Evolutionary conservation across 352 stramenopile species (phyloP).

Genomic region (Phytopythium chamaehyphon): DNA sequence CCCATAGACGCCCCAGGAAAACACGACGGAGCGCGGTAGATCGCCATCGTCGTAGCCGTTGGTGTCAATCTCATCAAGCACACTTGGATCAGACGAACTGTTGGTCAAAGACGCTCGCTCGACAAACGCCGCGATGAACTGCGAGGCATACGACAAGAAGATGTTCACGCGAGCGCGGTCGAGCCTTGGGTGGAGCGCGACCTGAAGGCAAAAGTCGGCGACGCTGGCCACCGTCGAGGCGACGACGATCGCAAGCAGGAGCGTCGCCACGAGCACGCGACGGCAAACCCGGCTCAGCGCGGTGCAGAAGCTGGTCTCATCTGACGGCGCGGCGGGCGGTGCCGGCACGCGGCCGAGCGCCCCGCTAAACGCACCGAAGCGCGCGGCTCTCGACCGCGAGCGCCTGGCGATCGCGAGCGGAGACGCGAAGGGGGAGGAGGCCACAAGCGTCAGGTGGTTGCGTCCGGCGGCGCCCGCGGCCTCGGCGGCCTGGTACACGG

Average conservation of each 20-base stretch:
- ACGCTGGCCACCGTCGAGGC: conserved; percentile 56
- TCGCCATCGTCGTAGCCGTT: conserved; percentile 14
- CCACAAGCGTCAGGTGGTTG: conserved; percentile 50
- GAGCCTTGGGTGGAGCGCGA: conserved; percentile 61
- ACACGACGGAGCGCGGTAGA: conserved; percentile 45
- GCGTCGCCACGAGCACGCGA: conserved; percentile 26
- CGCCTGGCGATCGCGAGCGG: neutral
- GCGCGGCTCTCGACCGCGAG: neutral
- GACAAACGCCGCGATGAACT: conserved; percentile 50
- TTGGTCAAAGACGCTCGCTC: neutral
- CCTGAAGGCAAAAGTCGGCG: conserved; percentile 65
- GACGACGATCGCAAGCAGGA: conserved; percentile 48
- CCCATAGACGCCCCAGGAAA: conserved; percentile 48
- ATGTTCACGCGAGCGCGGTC: conserved; percentile 66
- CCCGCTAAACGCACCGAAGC: neutral
- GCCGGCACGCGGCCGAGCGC: conserved; percentile 2
- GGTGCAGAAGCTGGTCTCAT: conserved; percentile 10
- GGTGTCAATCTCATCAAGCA: conserved; percentile 41
- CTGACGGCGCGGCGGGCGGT: conserved; percentile 6
- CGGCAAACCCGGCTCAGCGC: conserved; percentile 12
- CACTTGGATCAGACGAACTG: conserved; percentile 14
- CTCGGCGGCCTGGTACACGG: conserved; percentile 40
- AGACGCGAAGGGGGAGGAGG: conserved; percentile 1
- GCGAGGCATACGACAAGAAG: conserved; percentile 59
- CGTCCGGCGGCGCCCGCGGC: conserved; percentile 12